Conservation (phyloP, 2,329 filamentous ascomycete species). For the Hysterium pulicare region DNA sequence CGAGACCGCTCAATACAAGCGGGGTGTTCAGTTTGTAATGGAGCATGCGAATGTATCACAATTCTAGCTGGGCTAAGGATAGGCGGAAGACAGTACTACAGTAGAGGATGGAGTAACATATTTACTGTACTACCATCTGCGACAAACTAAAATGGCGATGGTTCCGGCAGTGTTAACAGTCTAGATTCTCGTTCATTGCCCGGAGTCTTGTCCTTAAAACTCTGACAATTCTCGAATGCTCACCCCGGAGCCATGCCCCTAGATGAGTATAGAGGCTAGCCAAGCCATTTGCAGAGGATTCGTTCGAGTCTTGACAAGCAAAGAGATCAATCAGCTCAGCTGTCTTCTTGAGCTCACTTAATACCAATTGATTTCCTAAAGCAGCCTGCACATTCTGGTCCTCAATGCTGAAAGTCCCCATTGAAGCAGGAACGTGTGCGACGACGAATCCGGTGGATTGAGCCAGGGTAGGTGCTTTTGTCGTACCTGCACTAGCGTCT, state of each 20-base stretch:
- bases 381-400: constrained; percentile 18
- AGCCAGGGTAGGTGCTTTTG: not conserved
- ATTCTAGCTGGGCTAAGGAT: too few relatives aligned
- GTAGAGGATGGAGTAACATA: not conserved
- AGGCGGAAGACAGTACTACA: too few relatives aligned
- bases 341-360: constrained; percentile 17
- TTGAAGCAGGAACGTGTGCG: constrained; percentile 12
- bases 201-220: not conserved
- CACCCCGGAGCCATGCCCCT: constrained; percentile 15
- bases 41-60: too few relatives aligned
- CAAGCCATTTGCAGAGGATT: not conserved
- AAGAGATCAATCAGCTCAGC: constrained; percentile 19
- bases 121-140: too few relatives aligned
- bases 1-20: too few relatives aligned
- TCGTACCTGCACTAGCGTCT: not conserved
- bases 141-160: too few relatives aligned
- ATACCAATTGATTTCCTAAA: constrained; percentile 19
- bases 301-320: constrained; percentile 3
- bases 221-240: constrained; percentile 15
- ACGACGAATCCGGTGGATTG: constrained; percentile 3
- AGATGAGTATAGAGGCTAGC: constrained; percentile 17
- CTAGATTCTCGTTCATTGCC: not conserved
- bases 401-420: constrained; percentile 21
- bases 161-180: too few relatives aligned
- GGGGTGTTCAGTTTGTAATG: too few relatives aligned